These are phyloP conservation scores for Amylostereum areolatum DNA, from an alignment of 1,284 basidiomycete genomes.

Conservation along the genomic window DNA sequence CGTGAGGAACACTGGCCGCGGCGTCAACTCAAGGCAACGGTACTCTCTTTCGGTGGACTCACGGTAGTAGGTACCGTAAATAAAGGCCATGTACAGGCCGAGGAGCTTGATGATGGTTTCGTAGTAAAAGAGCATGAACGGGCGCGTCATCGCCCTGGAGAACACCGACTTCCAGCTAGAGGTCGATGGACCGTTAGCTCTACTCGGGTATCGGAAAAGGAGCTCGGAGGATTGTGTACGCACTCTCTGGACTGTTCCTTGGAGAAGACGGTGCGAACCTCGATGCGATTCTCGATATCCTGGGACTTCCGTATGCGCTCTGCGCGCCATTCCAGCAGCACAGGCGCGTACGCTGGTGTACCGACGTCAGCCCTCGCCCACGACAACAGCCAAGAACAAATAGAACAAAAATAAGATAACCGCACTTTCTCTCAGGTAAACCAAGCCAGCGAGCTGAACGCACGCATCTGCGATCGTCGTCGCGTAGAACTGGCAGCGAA, in stretches of 20 bases:
- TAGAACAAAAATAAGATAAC: no score
- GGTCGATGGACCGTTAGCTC: background rate
- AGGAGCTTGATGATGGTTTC: conserved; percentile 46
- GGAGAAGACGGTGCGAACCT: conserved; percentile 36
- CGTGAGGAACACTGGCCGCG: conserved; percentile 47
- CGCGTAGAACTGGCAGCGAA: conserved; percentile 46
- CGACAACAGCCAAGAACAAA: no score
- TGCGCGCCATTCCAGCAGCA: conserved; percentile 42
- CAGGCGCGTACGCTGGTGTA: background rate
- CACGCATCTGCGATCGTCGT: conserved; percentile 47
- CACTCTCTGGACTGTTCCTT: conserved; percentile 15
- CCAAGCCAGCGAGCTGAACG: conserved; percentile 47
- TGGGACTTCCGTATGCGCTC: conserved; percentile 58
- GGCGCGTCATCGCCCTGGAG: conserved; percentile 34
- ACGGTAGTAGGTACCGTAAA: no score
- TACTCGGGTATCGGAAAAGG: background rate
- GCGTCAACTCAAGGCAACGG: background rate
- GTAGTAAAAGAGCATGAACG: conserved; percentile 38
- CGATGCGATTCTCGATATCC: conserved; percentile 18
- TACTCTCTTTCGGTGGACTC: no score
- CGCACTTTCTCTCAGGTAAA: conserved; percentile 60
- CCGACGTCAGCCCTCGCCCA: conserved; percentile 5
- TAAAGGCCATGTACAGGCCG: conserved; percentile 37
- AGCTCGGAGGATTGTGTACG: background rate
- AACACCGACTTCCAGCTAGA: conserved; percentile 39